These are phyloP conservation scores for Isoetes taiwanensis DNA, from an alignment of 75 land plant species.

Conservation along the genomic window DNA sequence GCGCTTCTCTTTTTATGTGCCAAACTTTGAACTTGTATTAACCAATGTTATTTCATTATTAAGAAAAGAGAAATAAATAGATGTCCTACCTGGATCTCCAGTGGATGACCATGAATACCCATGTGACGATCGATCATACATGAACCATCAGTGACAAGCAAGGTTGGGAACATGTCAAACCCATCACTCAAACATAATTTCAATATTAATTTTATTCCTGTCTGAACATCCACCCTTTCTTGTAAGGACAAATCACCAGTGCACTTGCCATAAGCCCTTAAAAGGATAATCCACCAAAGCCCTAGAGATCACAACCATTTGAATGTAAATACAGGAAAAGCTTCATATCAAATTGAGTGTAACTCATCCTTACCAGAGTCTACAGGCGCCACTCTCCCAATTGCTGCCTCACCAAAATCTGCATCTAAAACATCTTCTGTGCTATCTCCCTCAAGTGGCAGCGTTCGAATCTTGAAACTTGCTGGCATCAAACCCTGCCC, in stretches of 20 bases:
- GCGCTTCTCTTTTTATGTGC: too few relatives aligned
- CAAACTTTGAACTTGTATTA: too few relatives aligned
- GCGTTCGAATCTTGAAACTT: background rate
- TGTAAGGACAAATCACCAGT: constrained; percentile 1
- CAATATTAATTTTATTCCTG: background rate
- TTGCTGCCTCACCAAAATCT: constrained; percentile 5
- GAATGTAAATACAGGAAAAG: background rate
- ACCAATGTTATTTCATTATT: too few relatives aligned
- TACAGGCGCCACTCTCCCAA: constrained; percentile 4
- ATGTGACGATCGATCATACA: constrained; percentile 7
- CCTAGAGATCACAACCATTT: background rate
- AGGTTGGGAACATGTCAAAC: constrained; percentile 5
- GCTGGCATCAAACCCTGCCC: constrained; percentile 5
- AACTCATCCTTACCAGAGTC: background rate
- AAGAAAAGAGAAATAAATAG: too few relatives aligned
- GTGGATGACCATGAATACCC: constrained; percentile 8
- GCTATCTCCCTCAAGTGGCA: background rate
- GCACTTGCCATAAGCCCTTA: background rate
- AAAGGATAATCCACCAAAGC: constrained; percentile 3
- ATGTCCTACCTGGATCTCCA: constrained; percentile 5
- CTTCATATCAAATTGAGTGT: background rate
- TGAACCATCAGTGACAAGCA: constrained; percentile 3
- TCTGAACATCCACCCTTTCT: constrained; percentile 3
- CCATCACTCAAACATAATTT: background rate
- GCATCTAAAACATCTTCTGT: background rate